Base-by-base conservation (phyloP, 2,329 filamentous ascomycete species). In the Septoria linicola region DNA sequence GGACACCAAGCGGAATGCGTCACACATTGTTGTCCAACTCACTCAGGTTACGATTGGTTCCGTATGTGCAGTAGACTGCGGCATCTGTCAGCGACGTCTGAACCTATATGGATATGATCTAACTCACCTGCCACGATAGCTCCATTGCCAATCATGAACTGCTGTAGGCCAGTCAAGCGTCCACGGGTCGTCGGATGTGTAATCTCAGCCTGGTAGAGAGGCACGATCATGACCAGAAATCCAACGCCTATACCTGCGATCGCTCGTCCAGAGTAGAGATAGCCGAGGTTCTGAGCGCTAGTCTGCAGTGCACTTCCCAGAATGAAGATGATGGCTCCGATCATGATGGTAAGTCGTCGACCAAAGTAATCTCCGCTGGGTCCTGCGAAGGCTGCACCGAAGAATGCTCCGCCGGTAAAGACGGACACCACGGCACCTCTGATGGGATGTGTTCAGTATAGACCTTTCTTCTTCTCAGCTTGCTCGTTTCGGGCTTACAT, bases 331-430 rank as follows among this genome's bases (percentile, higher is more conserved):
- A 51, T 3, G 63, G 87, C 91, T 54, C 84, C 87, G 2, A 70
- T 16, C 43, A 88, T 82, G 67, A 89, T 80, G 49, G 85, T 86
- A 64, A 77, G 80, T 61, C 84, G 83, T 63, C 85, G 82, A 60
- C 88, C 88, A 48, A 87, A 31, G 21, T 14, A 17, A 11, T 41
- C 30, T 10, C 16, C 16, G 13, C 14, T 32, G 10, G 14, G 8
- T 3, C 45, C 45, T 19, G 45, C 45, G 10, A 41, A 23, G 19
- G 16, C 45, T 16, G 45, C 45, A 10, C 45, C 45, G 37, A 41
- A 49, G 36, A 49, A 41, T 1, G 45, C 45, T 16, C 45, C 45
- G 5, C 19, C 27, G n/a, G 45, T 49, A 21, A 49, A 41, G 35
- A 49, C 23, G 14, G 45, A 49, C 3, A 40, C 45, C 4, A 49